Percentiles rank a stretch among this genome's conserved stretches.
These are phyloP conservation scores for Nicotiana otophora DNA, from an alignment of 257 asterid species.

Conservation along the genomic window DNA sequence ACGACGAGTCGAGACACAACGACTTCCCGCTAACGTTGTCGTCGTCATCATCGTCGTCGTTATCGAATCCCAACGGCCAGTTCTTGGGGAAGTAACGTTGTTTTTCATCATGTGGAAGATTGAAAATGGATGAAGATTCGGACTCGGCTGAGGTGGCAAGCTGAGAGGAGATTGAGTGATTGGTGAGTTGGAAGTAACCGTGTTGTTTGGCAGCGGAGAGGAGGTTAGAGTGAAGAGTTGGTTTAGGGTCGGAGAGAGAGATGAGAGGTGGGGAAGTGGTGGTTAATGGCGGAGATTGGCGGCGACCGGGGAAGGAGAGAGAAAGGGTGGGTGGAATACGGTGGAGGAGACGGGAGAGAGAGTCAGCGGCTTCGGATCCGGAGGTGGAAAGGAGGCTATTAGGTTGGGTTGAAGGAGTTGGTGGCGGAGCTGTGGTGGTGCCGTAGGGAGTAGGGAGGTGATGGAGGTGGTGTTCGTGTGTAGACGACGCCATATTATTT, in stretches of 20 bases:
- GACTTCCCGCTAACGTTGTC: conserved; percentile 32
- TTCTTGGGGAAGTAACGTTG: conserved; percentile 32
- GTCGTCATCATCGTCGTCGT: conserved; percentile 16
- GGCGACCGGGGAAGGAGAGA: conserved; percentile 39
- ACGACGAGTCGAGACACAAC: conserved; percentile 43
- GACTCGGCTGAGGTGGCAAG: conserved; percentile 44
- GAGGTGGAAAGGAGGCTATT: conserved; percentile 23
- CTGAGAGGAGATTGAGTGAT: conserved; percentile 43
- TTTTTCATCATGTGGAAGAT: conserved; percentile 33
- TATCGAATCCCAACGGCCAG: conserved; percentile 74
- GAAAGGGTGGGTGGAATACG: conserved; percentile 58
- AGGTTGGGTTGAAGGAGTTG: conserved; percentile 55
- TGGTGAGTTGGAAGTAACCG: conserved; percentile 68
- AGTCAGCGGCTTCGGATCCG: conserved; percentile 31
- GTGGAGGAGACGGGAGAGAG: conserved; percentile 51
- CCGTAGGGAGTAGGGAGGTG: conserved; percentile 28
- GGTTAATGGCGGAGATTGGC: conserved; percentile 16
- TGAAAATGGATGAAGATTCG: conserved; percentile 25
- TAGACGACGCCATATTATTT: conserved; percentile 40
- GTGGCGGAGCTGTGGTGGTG: conserved; percentile 65
- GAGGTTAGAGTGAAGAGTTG: conserved; percentile 28
- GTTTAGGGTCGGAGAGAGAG: conserved; percentile 35
- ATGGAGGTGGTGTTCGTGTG: conserved; percentile 35
- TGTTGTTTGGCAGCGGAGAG: conserved; percentile 40
- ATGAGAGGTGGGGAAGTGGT: conserved; percentile 31